Evolutionary conservation across 2,329 filamentous ascomycete species (phyloP).

Genomic region (Exophiala sp.): DNA sequence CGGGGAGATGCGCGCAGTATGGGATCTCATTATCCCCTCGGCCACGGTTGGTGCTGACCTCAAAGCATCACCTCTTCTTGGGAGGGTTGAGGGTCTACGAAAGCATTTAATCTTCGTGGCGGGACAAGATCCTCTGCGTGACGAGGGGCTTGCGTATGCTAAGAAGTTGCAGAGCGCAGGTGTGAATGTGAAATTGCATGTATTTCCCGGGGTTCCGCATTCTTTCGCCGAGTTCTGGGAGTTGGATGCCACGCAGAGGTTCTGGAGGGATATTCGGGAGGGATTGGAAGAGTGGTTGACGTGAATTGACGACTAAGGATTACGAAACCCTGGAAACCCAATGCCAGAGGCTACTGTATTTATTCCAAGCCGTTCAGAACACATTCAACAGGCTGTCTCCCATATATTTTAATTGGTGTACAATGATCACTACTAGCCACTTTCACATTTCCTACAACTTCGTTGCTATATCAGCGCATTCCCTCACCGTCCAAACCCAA

Average conservation of each 20-base stretch:
- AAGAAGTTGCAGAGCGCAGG: conserved; percentile 42
- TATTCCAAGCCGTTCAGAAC: too few relatives aligned
- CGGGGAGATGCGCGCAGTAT: conserved; percentile 6
- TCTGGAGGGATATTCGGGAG: not conserved
- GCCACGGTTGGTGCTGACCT: not conserved
- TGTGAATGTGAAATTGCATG: conserved; percentile 41
- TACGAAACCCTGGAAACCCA: too few relatives aligned
- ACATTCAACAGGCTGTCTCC: too few relatives aligned
- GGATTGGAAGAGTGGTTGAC: not conserved
- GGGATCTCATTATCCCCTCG: conserved; percentile 8
- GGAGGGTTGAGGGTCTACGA: conserved; percentile 35
- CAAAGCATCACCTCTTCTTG: conserved; percentile 5
- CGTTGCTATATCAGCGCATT: not conserved
- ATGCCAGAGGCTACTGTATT: too few relatives aligned
- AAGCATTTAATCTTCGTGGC: conserved; percentile 49
- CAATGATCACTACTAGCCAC: too few relatives aligned
- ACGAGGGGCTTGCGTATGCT: conserved; percentile 54
- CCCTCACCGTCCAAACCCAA: conserved; percentile 3
- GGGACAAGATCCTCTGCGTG: conserved; percentile 51
- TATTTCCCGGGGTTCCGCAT: conserved; percentile 44
- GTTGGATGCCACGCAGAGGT: not conserved
- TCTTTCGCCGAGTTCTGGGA: conserved; percentile 12
- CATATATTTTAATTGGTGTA: too few relatives aligned
- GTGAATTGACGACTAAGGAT: not conserved
- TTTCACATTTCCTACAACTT: not conserved